A percentile compares a stretch with the other conserved stretches of the same genome.
These are phyloP conservation scores for Coleophoma crateriformis DNA, from an alignment of 2,329 filamentous ascomycete species.

Conservation along the genomic window DNA sequence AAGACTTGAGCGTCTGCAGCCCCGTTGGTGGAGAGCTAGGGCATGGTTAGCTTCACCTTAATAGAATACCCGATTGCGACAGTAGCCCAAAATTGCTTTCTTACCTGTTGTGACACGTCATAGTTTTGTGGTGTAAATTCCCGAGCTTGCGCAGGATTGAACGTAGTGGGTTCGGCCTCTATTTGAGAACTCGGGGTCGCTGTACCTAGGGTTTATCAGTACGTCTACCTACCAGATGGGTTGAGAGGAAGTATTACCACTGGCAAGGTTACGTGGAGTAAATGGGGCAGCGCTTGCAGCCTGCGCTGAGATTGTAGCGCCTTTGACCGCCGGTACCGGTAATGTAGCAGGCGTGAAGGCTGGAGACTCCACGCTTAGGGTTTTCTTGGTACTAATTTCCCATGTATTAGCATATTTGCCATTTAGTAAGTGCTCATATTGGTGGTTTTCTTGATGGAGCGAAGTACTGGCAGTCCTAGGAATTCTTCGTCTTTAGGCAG, in stretches of 20 bases:
- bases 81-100: slow-evolving; percentile 5
- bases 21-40: slow-evolving; percentile 39
- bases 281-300: slow-evolving; percentile 85
- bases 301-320: slow-evolving; percentile 76
- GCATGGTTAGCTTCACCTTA: not conserved
- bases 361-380: slow-evolving; percentile 91
- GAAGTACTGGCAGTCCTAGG: no score
- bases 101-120: slow-evolving; percentile 44
- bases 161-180: slow-evolving; percentile 35
- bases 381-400: slow-evolving; percentile 54
- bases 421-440: no score
- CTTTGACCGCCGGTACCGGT: slow-evolving; percentile 48
- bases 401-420: not conserved
- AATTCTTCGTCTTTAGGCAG: no score
- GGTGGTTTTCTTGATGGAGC: no score
- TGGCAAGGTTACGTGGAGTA: slow-evolving; percentile 58
- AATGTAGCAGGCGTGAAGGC: slow-evolving; percentile 74
- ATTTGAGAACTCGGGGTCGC: slow-evolving; percentile 21
- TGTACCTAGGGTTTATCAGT: slow-evolving; percentile 21
- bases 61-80: no score
- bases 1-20: slow-evolving; percentile 43
- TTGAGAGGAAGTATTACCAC: slow-evolving; percentile 18
- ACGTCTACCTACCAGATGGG: not conserved
- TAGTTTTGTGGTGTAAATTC: slow-evolving; percentile 56
- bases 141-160: slow-evolving; percentile 51